Base-by-base conservation (phyloP, 352 stramenopile species). In the Globisporangium rhizosaccharum region DNA sequence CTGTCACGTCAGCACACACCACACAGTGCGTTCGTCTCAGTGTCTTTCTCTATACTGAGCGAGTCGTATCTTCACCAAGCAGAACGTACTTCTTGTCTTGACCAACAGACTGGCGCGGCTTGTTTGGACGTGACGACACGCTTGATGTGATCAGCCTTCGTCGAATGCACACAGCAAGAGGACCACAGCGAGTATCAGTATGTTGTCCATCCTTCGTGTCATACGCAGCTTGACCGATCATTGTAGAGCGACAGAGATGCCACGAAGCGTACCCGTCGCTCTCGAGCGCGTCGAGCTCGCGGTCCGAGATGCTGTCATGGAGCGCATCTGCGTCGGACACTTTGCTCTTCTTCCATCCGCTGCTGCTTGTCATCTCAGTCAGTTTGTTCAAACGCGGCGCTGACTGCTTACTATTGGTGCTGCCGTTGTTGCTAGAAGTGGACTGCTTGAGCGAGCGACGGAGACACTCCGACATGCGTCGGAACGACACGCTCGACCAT, bases 31-130 rank as follows among this genome's bases (percentile, higher is more conserved):
- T 30, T 12, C 55, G 11, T 26, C 25, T 45, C n/a, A 42, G 28
- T 49, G n/a, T 41, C 30, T 30, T 36, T 8, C 30, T 49, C 25
- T 15, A 9, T 18, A 18, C 15, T 18, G 48, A 1, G 5, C 42
- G 33, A n/a, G 18, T 46, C 14, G 41, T 3, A 46, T 46, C 41
- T 7, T 20, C 3, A 14, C 51, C 2, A 7, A 42, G 9, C n/a
- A 55, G 15, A 9, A 48, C 59, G 46, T 68, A 84, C 74, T 65
- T 79, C 68, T 18, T 46, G 18, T 84, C 70, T 25, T 61, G 67
- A 3, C 25, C 57, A 12, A 56, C 56, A 9, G 52, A 57, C 50
- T 56, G 60, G 9, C 56, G 51, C 30, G 39, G 37, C 48, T 71
- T 71, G 41, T 33, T 56, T 44, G 56, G 48, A 20, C 52, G 44